phyloP scores from a whole-genome alignment of 352 stramenopile species.

The Globisporangium middletonii region DNA sequence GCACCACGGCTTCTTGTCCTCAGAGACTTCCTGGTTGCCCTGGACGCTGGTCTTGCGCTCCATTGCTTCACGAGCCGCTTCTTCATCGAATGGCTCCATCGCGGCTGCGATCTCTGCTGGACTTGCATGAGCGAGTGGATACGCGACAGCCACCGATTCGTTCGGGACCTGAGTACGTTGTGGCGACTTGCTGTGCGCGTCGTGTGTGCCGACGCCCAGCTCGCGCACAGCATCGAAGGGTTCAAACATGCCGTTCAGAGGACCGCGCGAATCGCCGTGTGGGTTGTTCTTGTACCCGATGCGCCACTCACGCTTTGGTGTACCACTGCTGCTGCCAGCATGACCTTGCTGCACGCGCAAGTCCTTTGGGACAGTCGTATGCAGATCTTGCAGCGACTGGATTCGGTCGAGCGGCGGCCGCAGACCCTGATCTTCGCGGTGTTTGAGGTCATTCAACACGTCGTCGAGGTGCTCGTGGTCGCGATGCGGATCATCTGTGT shows the following conservation, averaged over 20 bases:
- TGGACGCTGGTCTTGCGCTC: constrained; percentile 12
- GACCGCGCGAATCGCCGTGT: constrained; percentile 12
- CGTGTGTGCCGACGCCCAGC: too few species aligned
- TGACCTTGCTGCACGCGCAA: constrained; percentile 10
- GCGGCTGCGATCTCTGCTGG: constrained; percentile 1
- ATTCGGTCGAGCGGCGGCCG: constrained; percentile 47
- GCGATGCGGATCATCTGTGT: constrained; percentile 3
- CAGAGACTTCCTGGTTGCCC: not conserved
- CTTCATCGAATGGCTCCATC: constrained; percentile 20
- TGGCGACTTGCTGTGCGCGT: too few species aligned
- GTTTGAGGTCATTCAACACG: constrained; percentile 48
- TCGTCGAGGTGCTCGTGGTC: constrained; percentile 23
- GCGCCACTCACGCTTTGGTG: constrained; percentile 28
- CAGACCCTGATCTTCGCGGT: constrained; percentile 35
- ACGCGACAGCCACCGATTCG: constrained; percentile 18
- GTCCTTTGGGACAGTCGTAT: constrained; percentile 41
- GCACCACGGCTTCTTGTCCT: constrained; percentile 25
- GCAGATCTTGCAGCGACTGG: constrained; percentile 35
- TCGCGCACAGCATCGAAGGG: constrained; percentile 34
- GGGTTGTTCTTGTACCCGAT: constrained; percentile 44
- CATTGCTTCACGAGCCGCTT: constrained; percentile 13
- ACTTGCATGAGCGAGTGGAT: constrained; percentile 18
- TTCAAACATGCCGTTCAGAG: constrained; percentile 42
- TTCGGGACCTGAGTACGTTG: constrained; percentile 3
- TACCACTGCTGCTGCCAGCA: not conserved